Evolutionary conservation across 139 green algal species (phyloP).

Genomic region (Zygnema cylindricum): DNA sequence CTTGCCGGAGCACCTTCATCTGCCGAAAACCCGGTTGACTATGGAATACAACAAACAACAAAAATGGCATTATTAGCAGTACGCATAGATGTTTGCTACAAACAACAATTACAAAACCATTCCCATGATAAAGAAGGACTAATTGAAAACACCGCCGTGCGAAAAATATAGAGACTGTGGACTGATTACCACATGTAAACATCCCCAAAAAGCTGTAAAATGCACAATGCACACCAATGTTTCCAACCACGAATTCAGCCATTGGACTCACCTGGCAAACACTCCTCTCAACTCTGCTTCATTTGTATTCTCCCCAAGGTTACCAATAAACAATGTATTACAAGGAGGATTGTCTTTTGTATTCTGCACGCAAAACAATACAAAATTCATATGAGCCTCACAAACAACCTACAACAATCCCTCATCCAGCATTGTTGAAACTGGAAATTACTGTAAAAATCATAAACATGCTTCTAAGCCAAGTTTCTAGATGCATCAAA

Average conservation of each 20-base stretch:
- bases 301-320: constrained; percentile 72
- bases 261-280: constrained; percentile 72
- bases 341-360: constrained; percentile 90
- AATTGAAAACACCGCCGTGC: background rate
- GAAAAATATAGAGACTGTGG: too few relatives aligned
- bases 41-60: constrained; percentile 6
- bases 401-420: background rate
- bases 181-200: too few relatives aligned
- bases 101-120: constrained; percentile 9
- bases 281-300: constrained; percentile 78
- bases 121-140: background rate
- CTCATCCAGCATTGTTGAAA: background rate
- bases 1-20: constrained; percentile 80
- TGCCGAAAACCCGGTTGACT: constrained; percentile 77
- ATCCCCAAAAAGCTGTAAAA: too few relatives aligned
- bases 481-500: constrained; percentile 11
- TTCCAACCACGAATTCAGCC: too few relatives aligned
- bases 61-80: constrained; percentile 1
- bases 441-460: too few relatives aligned
- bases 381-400: constrained; percentile 9
- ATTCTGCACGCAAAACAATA: constrained; percentile 67
- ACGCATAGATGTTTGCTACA: background rate
- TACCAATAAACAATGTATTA: constrained; percentile 95
- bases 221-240: too few relatives aligned
- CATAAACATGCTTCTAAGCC: too few relatives aligned